Evolutionary conservation across 352 stramenopile genomes (phyloP), one percentile per base, ranked within the genome.

Genomic region (Phytophthora boehmeriae): DNA sequence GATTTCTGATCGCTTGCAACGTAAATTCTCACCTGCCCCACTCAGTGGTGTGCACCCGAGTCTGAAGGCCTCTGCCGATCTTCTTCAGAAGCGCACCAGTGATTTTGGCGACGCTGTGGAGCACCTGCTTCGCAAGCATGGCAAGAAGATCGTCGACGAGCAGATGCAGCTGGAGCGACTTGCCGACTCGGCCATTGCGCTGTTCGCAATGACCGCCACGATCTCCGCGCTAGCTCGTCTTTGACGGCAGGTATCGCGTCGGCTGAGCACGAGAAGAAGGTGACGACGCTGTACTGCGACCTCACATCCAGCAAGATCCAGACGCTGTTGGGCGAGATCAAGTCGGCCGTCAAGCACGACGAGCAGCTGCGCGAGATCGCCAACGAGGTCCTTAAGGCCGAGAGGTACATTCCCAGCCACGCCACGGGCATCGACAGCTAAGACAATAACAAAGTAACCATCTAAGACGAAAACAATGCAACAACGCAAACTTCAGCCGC

Each of bases 101-200:
- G 82, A 92, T 16, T 95, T 95, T 46, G 86, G 86, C 9, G 85
- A 93, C 19, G 78, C 79, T 10, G 75, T 93, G 32, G 83, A 94
- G 59, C 76, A 75, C 20, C 61, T 96, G 43, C 74, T 96, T 30
- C 83, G 85, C 53, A 89, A 93, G 65, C 85, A 96, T 71, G 86
- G 84, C 59, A 96, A 96, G 75, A 91, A 91, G 67, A 82, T 96
- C 34, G 75, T 95, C 28, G 75, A 95, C 54, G 80, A 95, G 71
- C 86, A 96, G 78, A 79, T 96, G 73, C 80, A 94, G 67, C 64
- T 95, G 32, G 83, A 92, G 71, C 80, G 88, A 32, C 85, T 95
- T n/a, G 88, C 88, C 10, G 86, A 95, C 66, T 86, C 84, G 53
- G 76, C 86, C 41, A 96, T 95, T 42, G 69, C 82, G 14, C 63